Conservation (phyloP, 2,329 filamentous ascomycete genomes). For the Diplodia corticola region DNA sequence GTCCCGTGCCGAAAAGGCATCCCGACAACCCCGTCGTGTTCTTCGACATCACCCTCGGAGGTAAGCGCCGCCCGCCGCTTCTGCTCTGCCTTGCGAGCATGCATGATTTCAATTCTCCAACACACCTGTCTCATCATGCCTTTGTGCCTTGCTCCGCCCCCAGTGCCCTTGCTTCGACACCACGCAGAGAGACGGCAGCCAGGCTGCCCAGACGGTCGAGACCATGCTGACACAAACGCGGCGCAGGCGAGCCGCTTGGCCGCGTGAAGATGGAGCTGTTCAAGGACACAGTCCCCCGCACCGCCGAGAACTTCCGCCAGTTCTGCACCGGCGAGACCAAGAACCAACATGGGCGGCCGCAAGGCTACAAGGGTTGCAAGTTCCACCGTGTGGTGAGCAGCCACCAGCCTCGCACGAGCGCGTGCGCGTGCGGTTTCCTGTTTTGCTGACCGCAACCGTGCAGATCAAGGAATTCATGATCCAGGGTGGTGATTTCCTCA, state of each 20-base stretch:
- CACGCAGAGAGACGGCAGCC: neutral
- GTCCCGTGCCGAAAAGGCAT: conserved; percentile 10
- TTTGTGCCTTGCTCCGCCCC: conserved; percentile 13
- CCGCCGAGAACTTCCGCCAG: conserved; percentile 94
- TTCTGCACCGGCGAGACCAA: conserved; percentile 95
- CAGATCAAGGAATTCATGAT: conserved; percentile 97
- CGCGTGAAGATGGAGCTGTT: conserved; percentile 91
- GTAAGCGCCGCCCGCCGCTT: conserved; percentile 52
- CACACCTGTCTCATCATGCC: neutral
- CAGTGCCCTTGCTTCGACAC: neutral
- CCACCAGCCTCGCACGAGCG: too few relatives aligned
- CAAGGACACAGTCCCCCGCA: conserved; percentile 78
- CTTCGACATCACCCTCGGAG: conserved; percentile 78
- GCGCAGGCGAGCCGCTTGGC: conserved; percentile 76
- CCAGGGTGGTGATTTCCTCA: conserved; percentile 93
- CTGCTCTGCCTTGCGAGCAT: neutral
- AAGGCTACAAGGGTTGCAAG: conserved; percentile 92
- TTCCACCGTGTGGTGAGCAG: conserved; percentile 86
- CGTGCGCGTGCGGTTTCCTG: neutral
- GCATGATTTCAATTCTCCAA: neutral
- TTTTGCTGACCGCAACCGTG: conserved; percentile 9
- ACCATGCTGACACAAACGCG: conserved; percentile 10
- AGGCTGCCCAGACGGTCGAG: neutral
- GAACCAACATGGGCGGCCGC: conserved; percentile 71
- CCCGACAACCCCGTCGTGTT: conserved; percentile 59